These are phyloP conservation scores for Cutaneotrichosporon sp. DNA, from an alignment of 1,284 basidiomycete species.

Conservation along the genomic window DNA sequence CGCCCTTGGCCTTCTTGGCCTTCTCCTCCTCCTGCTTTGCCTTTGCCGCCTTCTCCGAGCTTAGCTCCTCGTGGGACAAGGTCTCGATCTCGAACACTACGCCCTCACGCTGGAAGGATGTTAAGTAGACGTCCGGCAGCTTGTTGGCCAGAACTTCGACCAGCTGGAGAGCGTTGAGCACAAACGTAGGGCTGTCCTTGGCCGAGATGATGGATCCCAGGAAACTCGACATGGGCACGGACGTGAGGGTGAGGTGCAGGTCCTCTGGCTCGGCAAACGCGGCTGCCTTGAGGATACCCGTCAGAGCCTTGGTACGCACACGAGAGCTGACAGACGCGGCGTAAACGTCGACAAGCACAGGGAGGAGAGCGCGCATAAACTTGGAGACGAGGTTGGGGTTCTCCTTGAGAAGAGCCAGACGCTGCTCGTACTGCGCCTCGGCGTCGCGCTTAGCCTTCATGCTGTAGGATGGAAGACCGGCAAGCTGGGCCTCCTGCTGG, in stretches of 20 bases:
- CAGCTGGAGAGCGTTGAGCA: constrained; percentile 80
- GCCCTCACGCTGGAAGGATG: constrained; percentile 83
- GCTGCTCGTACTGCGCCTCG: constrained; percentile 42
- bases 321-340: constrained; percentile 83
- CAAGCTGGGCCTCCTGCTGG: neutral
- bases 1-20: constrained; percentile 3
- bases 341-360: constrained; percentile 90
- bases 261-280: constrained; percentile 75
- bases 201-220: constrained; percentile 86
- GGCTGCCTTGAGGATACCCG: constrained; percentile 78
- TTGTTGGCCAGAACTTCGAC: constrained; percentile 82
- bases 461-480: constrained; percentile 6
- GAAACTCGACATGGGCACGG: constrained; percentile 84
- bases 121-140: constrained; percentile 72
- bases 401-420: constrained; percentile 60
- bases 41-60: constrained; percentile 27
- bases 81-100: constrained; percentile 86
- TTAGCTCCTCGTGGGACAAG: constrained; percentile 60
- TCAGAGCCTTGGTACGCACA: constrained; percentile 78
- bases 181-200: constrained; percentile 76
- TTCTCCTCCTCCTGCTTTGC: constrained; percentile 12
- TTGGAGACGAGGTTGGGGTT: constrained; percentile 69
- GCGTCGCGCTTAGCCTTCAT: constrained; percentile 35
- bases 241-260: constrained; percentile 69
- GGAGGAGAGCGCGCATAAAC: constrained; percentile 80